Conservation (phyloP, 2,329 filamentous ascomycete species). For the Aspergillus sp. region DNA sequence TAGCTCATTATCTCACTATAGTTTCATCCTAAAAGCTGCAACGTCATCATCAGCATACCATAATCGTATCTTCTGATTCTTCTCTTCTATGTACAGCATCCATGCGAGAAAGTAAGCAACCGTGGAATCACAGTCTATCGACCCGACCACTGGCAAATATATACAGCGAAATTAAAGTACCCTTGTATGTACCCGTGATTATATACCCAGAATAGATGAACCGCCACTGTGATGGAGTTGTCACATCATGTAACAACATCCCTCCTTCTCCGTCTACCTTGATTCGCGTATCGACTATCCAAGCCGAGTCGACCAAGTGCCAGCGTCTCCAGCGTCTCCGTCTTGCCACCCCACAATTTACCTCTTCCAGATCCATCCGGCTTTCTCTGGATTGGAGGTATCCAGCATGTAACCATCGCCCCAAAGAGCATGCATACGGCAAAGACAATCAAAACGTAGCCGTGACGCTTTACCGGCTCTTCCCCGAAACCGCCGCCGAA, state of each 20-base stretch:
- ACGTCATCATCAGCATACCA: too few relatives aligned
- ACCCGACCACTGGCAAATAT: neutral
- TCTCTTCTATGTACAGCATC: neutral
- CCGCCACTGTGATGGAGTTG: too few relatives aligned
- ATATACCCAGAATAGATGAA: neutral
- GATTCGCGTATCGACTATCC: conserved; percentile 37
- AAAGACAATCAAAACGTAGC: conserved; percentile 45
- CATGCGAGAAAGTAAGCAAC: neutral
- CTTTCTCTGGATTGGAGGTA: conserved; percentile 39
- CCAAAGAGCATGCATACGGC: conserved; percentile 46
- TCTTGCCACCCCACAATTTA: conserved; percentile 38
- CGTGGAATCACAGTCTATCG: neutral
- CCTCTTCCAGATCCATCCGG: conserved; percentile 25
- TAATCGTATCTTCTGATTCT: neutral
- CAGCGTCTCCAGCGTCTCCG: conserved; percentile 43
- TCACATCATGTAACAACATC: neutral
- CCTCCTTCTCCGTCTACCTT: neutral
- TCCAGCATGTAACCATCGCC: conserved; percentile 42
- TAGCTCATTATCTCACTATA: neutral
- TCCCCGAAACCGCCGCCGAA: conserved; percentile 38
- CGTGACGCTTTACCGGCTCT: conserved; percentile 39
- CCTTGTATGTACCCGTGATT: neutral
- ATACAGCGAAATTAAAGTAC: neutral
- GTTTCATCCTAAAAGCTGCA: too few relatives aligned
- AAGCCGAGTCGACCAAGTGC: conserved; percentile 40